Percentiles rank a stretch among this genome's conserved stretches.
These are phyloP conservation scores for Paraphaeosphaeria minitans DNA, from an alignment of 2,329 filamentous ascomycete genomes.

Conservation along the genomic window DNA sequence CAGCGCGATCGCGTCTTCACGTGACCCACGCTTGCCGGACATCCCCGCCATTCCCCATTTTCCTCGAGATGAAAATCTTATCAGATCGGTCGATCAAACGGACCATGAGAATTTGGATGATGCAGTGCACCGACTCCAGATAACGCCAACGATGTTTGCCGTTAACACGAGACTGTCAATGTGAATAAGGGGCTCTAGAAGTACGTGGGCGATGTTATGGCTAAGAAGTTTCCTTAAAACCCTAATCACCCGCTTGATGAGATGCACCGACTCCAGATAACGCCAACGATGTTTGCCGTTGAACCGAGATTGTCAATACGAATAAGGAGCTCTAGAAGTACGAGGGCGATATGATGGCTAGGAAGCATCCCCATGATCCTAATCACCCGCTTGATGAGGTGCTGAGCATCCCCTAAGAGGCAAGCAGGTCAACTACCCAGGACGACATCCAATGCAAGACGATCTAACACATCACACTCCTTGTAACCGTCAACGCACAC, in stretches of 20 bases:
- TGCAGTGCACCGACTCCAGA: no score
- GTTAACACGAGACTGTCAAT: neutral
- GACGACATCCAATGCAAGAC: no score
- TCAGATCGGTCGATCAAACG: neutral
- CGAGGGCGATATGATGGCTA: neutral
- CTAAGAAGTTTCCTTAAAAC: neutral
- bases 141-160: neutral
- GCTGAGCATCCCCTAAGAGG: neutral
- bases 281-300: neutral
- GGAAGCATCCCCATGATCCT: neutral
- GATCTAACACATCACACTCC: neutral
- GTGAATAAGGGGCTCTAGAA: neutral
- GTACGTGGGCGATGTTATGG: neutral
- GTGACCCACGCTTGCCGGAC: neutral
- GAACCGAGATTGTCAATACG: neutral
- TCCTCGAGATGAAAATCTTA: neutral
- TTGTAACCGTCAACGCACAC: no score
- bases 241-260: neutral
- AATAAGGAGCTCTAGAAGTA: neutral
- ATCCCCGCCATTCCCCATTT: neutral
- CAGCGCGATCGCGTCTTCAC: neutral
- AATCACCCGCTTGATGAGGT: neutral
- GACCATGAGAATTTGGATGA: neutral
- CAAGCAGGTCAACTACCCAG: neutral
- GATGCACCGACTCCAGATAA: no score